These are phyloP conservation scores for Fulvia fulva DNA, from an alignment of 2,329 filamentous ascomycete genomes.

Conservation along the genomic window DNA sequence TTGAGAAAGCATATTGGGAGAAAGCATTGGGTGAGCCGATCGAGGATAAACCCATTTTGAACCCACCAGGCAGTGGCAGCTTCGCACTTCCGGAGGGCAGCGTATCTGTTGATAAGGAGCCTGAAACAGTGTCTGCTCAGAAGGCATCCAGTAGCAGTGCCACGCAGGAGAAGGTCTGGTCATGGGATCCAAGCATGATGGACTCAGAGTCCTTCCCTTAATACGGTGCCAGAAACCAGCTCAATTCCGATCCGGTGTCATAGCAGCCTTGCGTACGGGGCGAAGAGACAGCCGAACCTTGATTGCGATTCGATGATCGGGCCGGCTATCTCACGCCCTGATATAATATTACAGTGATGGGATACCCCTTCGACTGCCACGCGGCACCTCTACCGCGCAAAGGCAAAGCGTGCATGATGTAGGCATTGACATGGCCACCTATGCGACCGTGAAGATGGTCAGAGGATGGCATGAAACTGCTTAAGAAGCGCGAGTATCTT, in stretches of 20 bases:
- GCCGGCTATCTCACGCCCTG: not conserved
- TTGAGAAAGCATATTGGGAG: conserved; percentile 40
- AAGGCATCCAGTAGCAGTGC: not conserved
- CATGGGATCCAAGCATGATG: conserved; percentile 2
- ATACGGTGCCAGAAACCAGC: not conserved
- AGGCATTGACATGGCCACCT: not conserved
- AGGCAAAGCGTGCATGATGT: not conserved
- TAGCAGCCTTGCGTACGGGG: not conserved
- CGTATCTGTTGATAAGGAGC: not conserved
- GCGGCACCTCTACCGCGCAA: not conserved
- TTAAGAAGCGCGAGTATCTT: not conserved
- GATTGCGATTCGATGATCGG: not conserved
- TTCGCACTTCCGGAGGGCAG: not conserved
- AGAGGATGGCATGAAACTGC: not conserved
- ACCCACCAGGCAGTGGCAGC: not conserved
- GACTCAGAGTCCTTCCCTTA: not conserved
- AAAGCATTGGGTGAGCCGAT: conserved; percentile 31
- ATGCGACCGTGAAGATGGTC: conserved; percentile 3
- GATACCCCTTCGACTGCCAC: not conserved
- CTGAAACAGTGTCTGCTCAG: not conserved
- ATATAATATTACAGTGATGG: not conserved
- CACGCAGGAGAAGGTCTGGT: not conserved
- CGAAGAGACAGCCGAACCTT: not conserved
- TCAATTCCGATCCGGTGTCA: not conserved
- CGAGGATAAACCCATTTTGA: not conserved